These are phyloP conservation scores for Chloris gayana DNA, from an alignment of 176 grass and related monocot genomes.

Conservation along the genomic window DNA sequence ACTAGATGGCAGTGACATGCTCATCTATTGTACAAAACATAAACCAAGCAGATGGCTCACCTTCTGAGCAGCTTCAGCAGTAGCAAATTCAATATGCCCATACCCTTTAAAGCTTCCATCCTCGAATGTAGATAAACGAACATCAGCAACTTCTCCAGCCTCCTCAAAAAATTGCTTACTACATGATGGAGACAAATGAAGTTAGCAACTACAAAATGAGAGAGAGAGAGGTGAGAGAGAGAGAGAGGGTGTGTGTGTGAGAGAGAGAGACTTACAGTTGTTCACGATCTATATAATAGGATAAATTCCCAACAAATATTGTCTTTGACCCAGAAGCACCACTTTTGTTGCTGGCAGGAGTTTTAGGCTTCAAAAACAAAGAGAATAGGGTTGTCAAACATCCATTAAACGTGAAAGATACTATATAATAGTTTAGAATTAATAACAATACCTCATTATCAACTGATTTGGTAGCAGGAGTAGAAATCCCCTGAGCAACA, in stretches of 20 bases:
- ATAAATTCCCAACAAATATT: slow-evolving; percentile 68
- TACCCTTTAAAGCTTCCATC: slow-evolving; percentile 63
- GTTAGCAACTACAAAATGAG: not conserved
- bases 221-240: not conserved
- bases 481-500: slow-evolving; percentile 34
- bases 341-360: slow-evolving; percentile 49
- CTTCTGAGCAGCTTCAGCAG: slow-evolving; percentile 67
- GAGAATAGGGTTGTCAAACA: not conserved
- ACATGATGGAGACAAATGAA: slow-evolving; percentile 2
- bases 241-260: too few species aligned
- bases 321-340: slow-evolving; percentile 55
- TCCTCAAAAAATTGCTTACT: slow-evolving; percentile 73
- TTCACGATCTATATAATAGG: slow-evolving; percentile 44
- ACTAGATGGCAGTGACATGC: not conserved
- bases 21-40: not conserved
- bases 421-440: not conserved
- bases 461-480: slow-evolving; percentile 5
- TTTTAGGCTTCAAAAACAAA: slow-evolving; percentile 49
- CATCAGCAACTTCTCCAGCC: slow-evolving; percentile 60
- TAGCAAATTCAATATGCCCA: slow-evolving; percentile 81
- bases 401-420: not conserved
- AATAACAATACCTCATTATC: slow-evolving; percentile 37
- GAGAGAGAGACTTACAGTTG: slow-evolving; percentile 59
- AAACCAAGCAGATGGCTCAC: slow-evolving; percentile 25
- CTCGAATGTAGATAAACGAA: slow-evolving; percentile 46